Evolutionary conservation across 768 basidiomycete genomes (phyloP), one percentile per base, ranked within the genome.

Genomic region (Amanita pallidorosea): DNA sequence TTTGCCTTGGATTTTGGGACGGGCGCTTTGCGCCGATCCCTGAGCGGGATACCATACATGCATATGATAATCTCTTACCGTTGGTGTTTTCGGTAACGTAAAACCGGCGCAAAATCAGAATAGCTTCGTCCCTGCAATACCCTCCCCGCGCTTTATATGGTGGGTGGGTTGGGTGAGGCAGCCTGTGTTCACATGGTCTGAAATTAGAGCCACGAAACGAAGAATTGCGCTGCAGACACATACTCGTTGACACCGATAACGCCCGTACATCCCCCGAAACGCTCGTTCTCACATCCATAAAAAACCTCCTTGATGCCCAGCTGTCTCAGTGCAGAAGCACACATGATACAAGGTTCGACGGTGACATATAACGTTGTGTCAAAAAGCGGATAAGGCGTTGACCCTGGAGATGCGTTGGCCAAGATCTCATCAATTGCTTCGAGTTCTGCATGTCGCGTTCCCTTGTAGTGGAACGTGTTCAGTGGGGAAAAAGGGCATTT

Each of bases 271-370:
- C 96, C 96, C 7, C 96, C 95, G 57, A 99, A 98, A 53, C 93
- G 77, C 55, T 96, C 95, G 64, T 99, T 99, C 18, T 78, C 86
- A 64, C 92, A 95, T 2, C 96, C 96, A 63, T 89, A 98, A 54
- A 81, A 87, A 5, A 97, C 95, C 56, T 85, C 75, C 52, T 81
- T 82, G 58, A 99, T 90, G 13, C 94, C 94, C 55, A 95, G 67
- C 67, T 98, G 96, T 49, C 95, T 79, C 31, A 99, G 75, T 9
- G 95, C 96, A 20, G 90, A 92, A 11, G 93, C 91, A 57, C 96
- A 99, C 96, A 98, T 98, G 64, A 98, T 92, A 67, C 96, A 99
- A 0, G 95, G 96, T 67, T 99, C 95, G 48, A 99, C 96, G 4
- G 96, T 99, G 47, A 98, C 96, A 64, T 98, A 99, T 25, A 98